Base-by-base conservation (phyloP, 2,329 filamentous ascomycete genomes). In the Cytospora leucostoma region DNA sequence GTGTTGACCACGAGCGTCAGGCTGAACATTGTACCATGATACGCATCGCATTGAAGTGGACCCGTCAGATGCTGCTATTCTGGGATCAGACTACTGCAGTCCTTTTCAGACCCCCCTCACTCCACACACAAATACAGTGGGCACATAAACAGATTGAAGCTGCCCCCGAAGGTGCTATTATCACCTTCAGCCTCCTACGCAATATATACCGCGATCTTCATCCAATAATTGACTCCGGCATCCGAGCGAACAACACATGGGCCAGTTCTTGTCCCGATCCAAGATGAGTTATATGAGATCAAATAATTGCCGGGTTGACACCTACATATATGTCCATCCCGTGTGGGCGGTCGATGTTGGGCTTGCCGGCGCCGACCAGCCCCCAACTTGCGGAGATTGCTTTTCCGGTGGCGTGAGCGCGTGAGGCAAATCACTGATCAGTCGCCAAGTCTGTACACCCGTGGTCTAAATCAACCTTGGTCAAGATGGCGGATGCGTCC, bases 71-170 rank as follows among this genome's bases (percentile, higher is more conserved):
- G 47, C 56, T 52, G 47, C 56, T 51, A 52, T 52, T 52, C 47
- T 51, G 10, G 34, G 47, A 59, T 32, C 56, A 51, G 56, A 27
- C 50, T 60, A 47, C 50, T 60, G 51, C 38, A 15, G 34, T 27
- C 50, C 7, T 6, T 8, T 35, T 10, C 34, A 44, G 19, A 52
- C 35, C 49, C 35, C 38, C 6, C 8, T 13, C 5, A 33, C 58
- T 55, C 58, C 58, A 61, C 40, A 60, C 13, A 35, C 51, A 38
- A 21, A 19, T 7, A 21, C 47, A 27, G 27, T 27, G 27, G 27
- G 27, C 27, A 27, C 27, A 27, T 4, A 27, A 27, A 33, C 27
- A 35, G 21, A 27, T 17, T n/a, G 38, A n/a, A 34, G 27, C 38
- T 51, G 8, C 38, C 17, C 49, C 19, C 33, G 27, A n/a, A 32